Evolutionary conservation across 352 stramenopile genomes (phyloP), one percentile per base, ranked within the genome.

Genomic region (Thraustochytrium striatum): DNA sequence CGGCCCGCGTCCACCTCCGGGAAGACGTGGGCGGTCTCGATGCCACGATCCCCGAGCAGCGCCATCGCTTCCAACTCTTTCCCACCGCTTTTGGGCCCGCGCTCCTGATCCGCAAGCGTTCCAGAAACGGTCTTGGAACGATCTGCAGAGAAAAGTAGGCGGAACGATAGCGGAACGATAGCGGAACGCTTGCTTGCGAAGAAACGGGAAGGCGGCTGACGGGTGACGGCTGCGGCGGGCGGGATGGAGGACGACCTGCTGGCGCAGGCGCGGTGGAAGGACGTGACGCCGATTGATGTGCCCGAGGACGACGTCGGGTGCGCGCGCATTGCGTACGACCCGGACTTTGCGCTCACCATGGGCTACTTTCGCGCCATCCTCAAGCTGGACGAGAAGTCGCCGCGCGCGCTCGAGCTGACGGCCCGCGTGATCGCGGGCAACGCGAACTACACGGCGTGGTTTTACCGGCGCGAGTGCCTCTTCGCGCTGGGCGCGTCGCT

Each of bases 381-480:
- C 70, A 87, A 87, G 75, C 80, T 85, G 5, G 92, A 96, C 68
- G 95, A 99, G 88, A 88, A 88, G 72, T 94, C 87, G 73, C 85
- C 93, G 79, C 90, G 95, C 72, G 91, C 93, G 33, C 87, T 99
- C 65, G 79, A 87, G 61, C 86, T 99, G 21, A 97, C 95, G 5
- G 86, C 89, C 13, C 84, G 92, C 53, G 94, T 98, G 81, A 91
- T 98, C 43, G 86, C 97, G 81, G 88, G 89, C 41, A 99, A 98
- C 85, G 94, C 95, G 35, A 98, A 98, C 88, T 99, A 99, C 86
- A 99, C 95, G n/a, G 94, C 95, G 50, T 99, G 96, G 96, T 36
- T 38, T 61, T 47, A 9, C 72, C 61, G 95, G 13, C 87, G 95
- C n/a, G 81, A 89, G 72, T 94, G 90, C 75, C 85, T 99, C 58